Base-by-base conservation (phyloP, 2,329 filamentous ascomycete species). In the Bisporella sp. region DNA sequence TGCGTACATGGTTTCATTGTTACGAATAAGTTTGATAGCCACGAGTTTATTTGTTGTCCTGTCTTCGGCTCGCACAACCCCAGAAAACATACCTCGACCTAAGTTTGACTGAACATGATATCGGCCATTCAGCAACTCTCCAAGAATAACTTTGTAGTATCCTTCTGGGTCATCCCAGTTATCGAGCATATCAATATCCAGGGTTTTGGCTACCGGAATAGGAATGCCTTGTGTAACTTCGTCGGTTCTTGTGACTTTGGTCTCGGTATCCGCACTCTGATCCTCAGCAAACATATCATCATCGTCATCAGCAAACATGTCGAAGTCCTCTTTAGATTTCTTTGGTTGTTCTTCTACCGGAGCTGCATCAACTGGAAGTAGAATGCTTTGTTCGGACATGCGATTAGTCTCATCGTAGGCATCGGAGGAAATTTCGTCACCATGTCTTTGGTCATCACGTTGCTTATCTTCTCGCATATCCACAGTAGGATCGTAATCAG, bases 11-110 rank as follows among this genome's bases (percentile, higher is more conserved):
- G 89, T 87, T 64, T 96, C 91, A 62, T 99, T 97, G 68, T 95
- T 95, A 56, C 93, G 87, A 69, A 97, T 95, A 61, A 99, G 93
- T 71, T 99, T 99, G 76, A 99, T 87, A 29, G 93, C 93, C 32
- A 97, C 91, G n/a, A 87, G 68, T 59, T 81, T 79, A 62, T 84
- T 84, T 51, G 78, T 87, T 45, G 81, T 82, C 28, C 85, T 79
- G 68, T 96, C 91, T 55, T 81, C 78, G 28, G 93, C 93, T 57
- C 89, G 84, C 48, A 93, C 89, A n/a, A 99, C 93, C 6, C 89
- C 90, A 0, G 93, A 95, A 67, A 96, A 99, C 78, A 96, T 96
- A 61, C 93, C 93, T 68, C 89, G 90, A 56, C 93, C 93, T 28
- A 99, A 77, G 47, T 85, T 85, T 52, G 91, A 82, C 66, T 92